These are phyloP conservation scores for Syncephalastrum racemosum DNA, from an alignment of 371 early-diverging fungal species.

Conservation along the genomic window DNA sequence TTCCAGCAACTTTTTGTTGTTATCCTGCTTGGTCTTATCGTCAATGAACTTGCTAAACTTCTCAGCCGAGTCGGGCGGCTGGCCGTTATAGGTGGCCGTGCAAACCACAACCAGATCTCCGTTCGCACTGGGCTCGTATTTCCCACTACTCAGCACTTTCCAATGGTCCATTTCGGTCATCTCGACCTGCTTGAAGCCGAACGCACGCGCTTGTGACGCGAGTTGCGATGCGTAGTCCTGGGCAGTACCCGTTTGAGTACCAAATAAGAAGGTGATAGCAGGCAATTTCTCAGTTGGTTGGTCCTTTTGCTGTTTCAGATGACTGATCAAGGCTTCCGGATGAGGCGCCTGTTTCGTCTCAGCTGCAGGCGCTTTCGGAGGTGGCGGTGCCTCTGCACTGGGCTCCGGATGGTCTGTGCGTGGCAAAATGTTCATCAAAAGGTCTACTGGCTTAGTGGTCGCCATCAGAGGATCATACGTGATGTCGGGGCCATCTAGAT, in stretches of 20 bases:
- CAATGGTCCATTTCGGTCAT: conserved; percentile 48
- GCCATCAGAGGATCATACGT: conserved; percentile 31
- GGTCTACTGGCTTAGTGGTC: conserved; percentile 41
- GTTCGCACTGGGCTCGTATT: conserved; percentile 18
- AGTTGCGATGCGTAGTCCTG: conserved; percentile 53
- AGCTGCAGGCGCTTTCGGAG: too few relatives aligned
- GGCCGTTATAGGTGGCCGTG: conserved; percentile 58
- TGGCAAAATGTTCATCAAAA: conserved; percentile 34
- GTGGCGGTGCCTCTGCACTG: conserved; percentile 1
- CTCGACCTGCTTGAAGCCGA: conserved; percentile 42
- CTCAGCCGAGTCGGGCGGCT: conserved; percentile 58
- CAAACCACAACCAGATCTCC: conserved; percentile 46
- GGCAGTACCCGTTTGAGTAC: conserved; percentile 58
- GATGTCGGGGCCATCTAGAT: conserved; percentile 35
- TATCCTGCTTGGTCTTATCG: conserved; percentile 66
- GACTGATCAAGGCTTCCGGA: too few relatives aligned
- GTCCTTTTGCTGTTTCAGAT: conserved; percentile 41
- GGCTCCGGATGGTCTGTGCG: conserved; percentile 44
- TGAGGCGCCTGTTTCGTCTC: too few relatives aligned
- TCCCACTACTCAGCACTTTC: conserved; percentile 52
- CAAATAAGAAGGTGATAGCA: conserved; percentile 49
- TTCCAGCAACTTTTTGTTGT: conserved; percentile 88
- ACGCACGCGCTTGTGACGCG: conserved; percentile 36
- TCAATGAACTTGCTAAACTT: conserved; percentile 52
- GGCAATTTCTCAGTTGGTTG: conserved; percentile 19